These are phyloP conservation scores for Luffa aegyptiaca DNA, from an alignment of 306 rosid species.

Conservation along the genomic window DNA sequence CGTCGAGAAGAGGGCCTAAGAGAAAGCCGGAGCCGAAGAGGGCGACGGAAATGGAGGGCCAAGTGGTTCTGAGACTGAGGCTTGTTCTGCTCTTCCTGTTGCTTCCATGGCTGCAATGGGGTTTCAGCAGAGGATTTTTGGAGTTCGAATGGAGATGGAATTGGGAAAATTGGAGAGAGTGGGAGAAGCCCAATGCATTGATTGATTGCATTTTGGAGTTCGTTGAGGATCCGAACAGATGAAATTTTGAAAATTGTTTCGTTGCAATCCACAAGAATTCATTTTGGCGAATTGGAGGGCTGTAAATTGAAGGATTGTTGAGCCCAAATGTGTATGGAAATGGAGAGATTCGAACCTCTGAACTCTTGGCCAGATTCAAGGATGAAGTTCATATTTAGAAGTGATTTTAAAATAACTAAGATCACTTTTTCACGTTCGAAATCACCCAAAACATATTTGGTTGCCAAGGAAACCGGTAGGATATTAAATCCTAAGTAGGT, in stretches of 20 bases:
- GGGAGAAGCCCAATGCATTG: constrained; percentile 7
- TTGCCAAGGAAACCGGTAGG: no score
- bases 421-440: no score
- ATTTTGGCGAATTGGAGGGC: not conserved
- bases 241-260: not conserved
- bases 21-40: constrained; percentile 62
- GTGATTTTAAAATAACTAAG: no score
- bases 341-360: no score
- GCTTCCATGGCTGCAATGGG: constrained; percentile 27
- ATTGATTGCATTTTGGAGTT: constrained; percentile 1
- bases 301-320: not conserved
- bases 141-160: not conserved
- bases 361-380: no score
- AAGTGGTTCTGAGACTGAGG: constrained; percentile 24
- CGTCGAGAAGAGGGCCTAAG: constrained; percentile 72
- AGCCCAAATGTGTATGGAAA: not conserved
- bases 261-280: not conserved
- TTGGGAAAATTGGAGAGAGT: constrained; percentile 17
- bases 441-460: no score
- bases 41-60: constrained; percentile 44
- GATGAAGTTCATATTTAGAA: no score
- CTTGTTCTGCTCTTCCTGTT: constrained; percentile 15
- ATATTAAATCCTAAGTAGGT: no score
- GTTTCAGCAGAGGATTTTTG: constrained; percentile 12
- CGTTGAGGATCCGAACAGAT: not conserved